A percentile compares a stretch with the other conserved stretches of the same genome.
Evolutionary conservation across 176 grass and related monocot species (phyloP).

Genomic region (Hordeum marinum): DNA sequence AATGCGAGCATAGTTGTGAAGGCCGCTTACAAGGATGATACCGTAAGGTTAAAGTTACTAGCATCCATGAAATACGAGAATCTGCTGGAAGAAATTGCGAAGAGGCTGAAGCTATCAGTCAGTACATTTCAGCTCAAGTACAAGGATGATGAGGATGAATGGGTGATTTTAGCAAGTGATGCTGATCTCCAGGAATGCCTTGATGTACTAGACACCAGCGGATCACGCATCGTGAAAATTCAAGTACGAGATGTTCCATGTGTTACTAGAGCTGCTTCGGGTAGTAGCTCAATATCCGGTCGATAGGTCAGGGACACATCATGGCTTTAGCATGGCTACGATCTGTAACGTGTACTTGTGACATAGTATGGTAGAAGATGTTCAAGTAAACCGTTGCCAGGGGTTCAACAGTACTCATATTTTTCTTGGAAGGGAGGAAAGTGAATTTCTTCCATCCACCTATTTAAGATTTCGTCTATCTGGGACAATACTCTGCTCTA

Average conservation of each 20-base stretch:
- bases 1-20: slow-evolving; percentile 27
- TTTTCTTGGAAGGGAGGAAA: too few species aligned
- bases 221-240: slow-evolving; percentile 20
- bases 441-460: too few species aligned
- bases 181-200: slow-evolving; percentile 53
- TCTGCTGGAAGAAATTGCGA: slow-evolving; percentile 37
- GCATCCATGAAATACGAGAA: slow-evolving; percentile 31
- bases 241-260: slow-evolving; percentile 39
- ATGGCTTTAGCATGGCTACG: not conserved
- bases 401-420: not conserved
- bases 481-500: too few species aligned
- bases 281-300: not conserved
- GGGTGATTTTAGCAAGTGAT: slow-evolving; percentile 39
- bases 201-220: slow-evolving; percentile 31
- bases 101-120: slow-evolving; percentile 42
- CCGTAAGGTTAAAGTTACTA: slow-evolving; percentile 38
- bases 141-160: slow-evolving; percentile 60
- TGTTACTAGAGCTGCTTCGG: slow-evolving; percentile 15
- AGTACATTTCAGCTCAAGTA: slow-evolving; percentile 54
- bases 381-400: not conserved
- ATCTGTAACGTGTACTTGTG: too few species aligned
- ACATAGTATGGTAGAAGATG: too few species aligned
- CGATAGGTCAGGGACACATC: not conserved
- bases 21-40: slow-evolving; percentile 49
- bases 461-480: too few species aligned